Base-by-base conservation (phyloP, 2,329 filamentous ascomycete species). In the Fusarium nygamai region DNA sequence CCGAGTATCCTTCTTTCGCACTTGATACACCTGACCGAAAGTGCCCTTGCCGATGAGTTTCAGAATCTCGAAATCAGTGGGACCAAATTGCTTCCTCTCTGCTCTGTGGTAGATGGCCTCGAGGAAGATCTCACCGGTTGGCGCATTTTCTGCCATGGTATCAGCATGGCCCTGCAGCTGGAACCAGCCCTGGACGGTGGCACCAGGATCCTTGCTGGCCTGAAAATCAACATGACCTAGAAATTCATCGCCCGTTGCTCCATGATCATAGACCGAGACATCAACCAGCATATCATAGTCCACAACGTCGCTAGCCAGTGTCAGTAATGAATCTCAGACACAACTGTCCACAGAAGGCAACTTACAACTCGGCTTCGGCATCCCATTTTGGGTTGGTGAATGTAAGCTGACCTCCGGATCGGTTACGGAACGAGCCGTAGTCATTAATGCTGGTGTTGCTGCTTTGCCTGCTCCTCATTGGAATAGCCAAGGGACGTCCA, bases 11-110 rank as follows among this genome's bases (percentile, higher is more conserved):
- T 94, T 96, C 89, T 99, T 99, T 78, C 94, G 92, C 12, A 99
- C 96, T 82, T 99, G 96, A 82, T 98, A 99, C 5, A 99, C 96
- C 82, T 99, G 96, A 3, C 96, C 96, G 81, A 99, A 99, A 0
- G 96, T 99, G 62, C 96, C 96, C 84, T 98, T 98, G 72, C 96
- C 96, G 75, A 99, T 98, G 64, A 99, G 90, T 82, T 97, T 96
- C 71, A 99, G 85, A 60, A 99, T 97, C 78, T 97, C 92, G 83
- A 99, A 99, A 81, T 99, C 96, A 76, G 94, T 94, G 6, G 96
- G 96, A 4, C 96, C 96, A 79, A 96, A 97, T 73, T 96, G 94
- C 82, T 92, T 97, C 86, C 94, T 96, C 72, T 97, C 95, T 4
- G 92, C 92, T 80, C 92, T 92, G 79, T 98, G 94, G 82, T 96